A percentile compares a stretch with the other conserved stretches of the same genome.
phyloP scores from a whole-genome alignment of 140 eudicot genomes.

The Anethum foeniculum region DNA sequence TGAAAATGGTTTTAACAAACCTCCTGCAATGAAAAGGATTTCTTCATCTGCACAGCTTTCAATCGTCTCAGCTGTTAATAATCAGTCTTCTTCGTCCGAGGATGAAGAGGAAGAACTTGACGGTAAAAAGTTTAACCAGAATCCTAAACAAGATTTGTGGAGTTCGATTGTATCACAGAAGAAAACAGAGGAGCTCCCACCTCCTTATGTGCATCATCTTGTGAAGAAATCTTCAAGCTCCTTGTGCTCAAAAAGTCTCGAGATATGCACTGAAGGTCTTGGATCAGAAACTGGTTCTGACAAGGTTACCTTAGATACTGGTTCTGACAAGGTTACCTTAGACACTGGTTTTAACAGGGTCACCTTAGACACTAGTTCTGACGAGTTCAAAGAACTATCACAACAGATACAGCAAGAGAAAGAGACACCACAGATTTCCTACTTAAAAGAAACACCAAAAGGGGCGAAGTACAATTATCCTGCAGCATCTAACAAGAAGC shows the following conservation, averaged over 20 bases:
- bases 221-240: conserved; percentile 46
- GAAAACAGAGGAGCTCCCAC: conserved; percentile 21
- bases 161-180: conserved; percentile 51
- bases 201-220: conserved; percentile 76
- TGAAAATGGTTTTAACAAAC: conserved; percentile 28
- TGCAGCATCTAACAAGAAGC: conserved; percentile 18
- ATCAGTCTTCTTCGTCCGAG: conserved; percentile 19
- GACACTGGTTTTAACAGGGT: background rate
- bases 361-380: conserved; percentile 12
- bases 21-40: conserved; percentile 35
- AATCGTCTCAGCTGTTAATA: conserved; percentile 3
- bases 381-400: conserved; percentile 7
- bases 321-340: background rate
- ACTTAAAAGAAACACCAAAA: conserved; percentile 19
- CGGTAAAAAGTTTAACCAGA: background rate
- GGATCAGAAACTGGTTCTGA: conserved; percentile 97
- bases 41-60: conserved; percentile 43
- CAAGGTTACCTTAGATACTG: conserved; percentile 31
- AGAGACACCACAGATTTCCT: background rate
- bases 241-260: conserved; percentile 66
- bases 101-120: conserved; percentile 1
- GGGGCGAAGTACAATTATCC: conserved; percentile 28
- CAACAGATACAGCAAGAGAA: background rate
- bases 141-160: conserved; percentile 40
- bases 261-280: conserved; percentile 87